Evolutionary conservation across 768 basidiomycete genomes (phyloP), one percentile per base, ranked within the genome.

Genomic region (Symmetrospora coprosmae): DNA sequence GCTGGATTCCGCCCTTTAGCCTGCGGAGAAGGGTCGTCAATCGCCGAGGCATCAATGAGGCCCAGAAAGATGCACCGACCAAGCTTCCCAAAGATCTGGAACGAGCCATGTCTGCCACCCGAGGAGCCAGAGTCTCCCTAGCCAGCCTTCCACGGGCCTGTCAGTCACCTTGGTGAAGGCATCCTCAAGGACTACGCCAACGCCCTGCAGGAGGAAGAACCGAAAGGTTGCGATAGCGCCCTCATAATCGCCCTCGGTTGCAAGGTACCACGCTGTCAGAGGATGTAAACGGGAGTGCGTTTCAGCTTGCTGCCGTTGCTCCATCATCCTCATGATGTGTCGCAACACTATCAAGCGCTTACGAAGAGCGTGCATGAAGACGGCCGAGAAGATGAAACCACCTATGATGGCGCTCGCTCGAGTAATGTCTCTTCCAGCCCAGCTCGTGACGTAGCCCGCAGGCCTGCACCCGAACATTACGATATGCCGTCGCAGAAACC

Each of bases 391-490:
- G 16, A 43, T 25, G 55, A 58, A 58, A 19, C 41, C 43, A 25
- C 55, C 55, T 2, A 58, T 39, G 31, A 58, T 43, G n/a, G 41
- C 55, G 30, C 30, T 45, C 8, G 43, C 28, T 33, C 7, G 9
- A 16, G 55, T 45, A n/a, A 47, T 43, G 17, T 46, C 55, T 23
- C n/a, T 58, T 39, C 40, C 40, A n/a, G 37, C 28, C 43, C 55
- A 28, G 27, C 40, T 47, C 11, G 55, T 58, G 8, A 58, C 5
- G 27, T 46, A 46, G 2, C 31, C 41, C 6, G 43, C 41, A 4
- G 55, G 55, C 55, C 33, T 58, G 55, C 31, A 58, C 3, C 55
- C 55, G 8, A 46, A 45, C 17, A 47, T 46, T 13, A 58, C 23
- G 23, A 58, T 45, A 16, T 31, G 28, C 6, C 55, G 39, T 6